phyloP scores from a whole-genome alignment of 164 flowering plant species.

The Kalanchoe fedtschenkoi region DNA sequence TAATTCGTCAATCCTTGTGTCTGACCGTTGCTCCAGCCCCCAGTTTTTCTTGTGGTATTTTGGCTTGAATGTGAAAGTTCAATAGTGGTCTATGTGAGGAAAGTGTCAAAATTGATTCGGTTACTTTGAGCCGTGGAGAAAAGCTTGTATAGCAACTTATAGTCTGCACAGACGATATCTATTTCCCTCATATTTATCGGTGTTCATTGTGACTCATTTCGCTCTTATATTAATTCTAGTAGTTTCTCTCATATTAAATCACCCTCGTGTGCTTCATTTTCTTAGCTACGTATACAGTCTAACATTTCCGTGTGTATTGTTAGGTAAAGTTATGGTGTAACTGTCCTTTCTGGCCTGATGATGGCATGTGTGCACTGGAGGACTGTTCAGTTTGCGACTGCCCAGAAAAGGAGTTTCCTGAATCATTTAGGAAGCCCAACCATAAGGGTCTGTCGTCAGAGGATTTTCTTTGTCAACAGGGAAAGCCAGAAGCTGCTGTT shows the following conservation, averaged over 20 bases:
- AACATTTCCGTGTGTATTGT: not conserved
- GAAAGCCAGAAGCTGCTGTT: slow-evolving; percentile 77
- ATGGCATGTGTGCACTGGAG: slow-evolving; percentile 95
- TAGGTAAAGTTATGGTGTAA: slow-evolving; percentile 97
- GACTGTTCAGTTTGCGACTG: slow-evolving; percentile 99
- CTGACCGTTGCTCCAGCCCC: not conserved
- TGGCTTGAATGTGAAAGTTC: too few species aligned
- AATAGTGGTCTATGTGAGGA: too few species aligned
- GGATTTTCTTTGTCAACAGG: slow-evolving; percentile 82
- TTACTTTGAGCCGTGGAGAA: too few species aligned
- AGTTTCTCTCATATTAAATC: not conserved
- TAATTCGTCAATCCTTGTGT: not conserved
- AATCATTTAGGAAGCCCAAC: slow-evolving; percentile 54
- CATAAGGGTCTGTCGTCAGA: slow-evolving; percentile 39
- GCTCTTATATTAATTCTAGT: not conserved
- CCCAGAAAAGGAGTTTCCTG: slow-evolving; percentile 89
- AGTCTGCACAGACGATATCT: too few species aligned
- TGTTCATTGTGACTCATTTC: not conserved
- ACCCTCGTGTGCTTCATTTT: not conserved
- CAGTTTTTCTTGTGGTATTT: too few species aligned
- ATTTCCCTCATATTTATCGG: too few species aligned
- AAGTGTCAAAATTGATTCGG: too few species aligned
- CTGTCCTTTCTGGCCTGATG: slow-evolving; percentile 99
- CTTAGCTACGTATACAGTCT: slow-evolving; percentile 4
- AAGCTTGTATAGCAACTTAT: too few species aligned